These are phyloP conservation scores for Begonia fuchsioides DNA, from an alignment of 306 rosid genomes.

Conservation along the genomic window DNA sequence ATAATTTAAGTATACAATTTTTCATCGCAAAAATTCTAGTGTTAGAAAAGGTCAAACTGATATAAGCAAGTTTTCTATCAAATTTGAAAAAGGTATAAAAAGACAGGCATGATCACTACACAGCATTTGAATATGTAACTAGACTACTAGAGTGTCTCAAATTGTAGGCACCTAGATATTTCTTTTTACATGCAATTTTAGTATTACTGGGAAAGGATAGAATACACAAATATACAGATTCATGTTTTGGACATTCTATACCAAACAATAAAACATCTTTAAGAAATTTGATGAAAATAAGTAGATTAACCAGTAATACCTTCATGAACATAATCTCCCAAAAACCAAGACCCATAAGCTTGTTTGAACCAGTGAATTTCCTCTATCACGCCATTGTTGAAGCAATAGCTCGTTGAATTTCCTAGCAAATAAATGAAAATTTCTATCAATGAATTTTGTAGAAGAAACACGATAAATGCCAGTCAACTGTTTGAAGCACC, in stretches of 20 bases:
- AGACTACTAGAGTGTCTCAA: too few species aligned
- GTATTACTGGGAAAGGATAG: too few species aligned
- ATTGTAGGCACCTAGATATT: neutral
- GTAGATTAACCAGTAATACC: conserved; percentile 22
- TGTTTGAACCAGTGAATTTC: conserved; percentile 90
- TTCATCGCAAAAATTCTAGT: too few species aligned
- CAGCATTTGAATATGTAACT: neutral
- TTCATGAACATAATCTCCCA: conserved; percentile 68
- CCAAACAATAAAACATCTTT: conserved; percentile 1
- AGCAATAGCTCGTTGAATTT: conserved; percentile 44
- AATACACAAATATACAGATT: too few species aligned
- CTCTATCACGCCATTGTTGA: conserved; percentile 52
- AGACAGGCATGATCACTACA: neutral
- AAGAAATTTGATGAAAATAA: neutral
- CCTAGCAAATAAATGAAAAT: conserved; percentile 23
- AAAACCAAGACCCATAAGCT: conserved; percentile 71
- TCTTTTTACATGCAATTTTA: too few species aligned
- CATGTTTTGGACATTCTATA: too few species aligned
- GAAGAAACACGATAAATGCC: too few species aligned
- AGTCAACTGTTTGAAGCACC: too few species aligned
- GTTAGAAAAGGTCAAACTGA: neutral
- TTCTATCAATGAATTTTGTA: too few species aligned
- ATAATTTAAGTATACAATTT: too few species aligned
- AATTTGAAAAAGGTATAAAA: too few species aligned
- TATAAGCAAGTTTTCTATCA: too few species aligned